A percentile compares a stretch with the other conserved stretches of the same genome.
Conservation (phyloP, 352 stramenopile species). For the Phytophthora pinifolia region DNA sequence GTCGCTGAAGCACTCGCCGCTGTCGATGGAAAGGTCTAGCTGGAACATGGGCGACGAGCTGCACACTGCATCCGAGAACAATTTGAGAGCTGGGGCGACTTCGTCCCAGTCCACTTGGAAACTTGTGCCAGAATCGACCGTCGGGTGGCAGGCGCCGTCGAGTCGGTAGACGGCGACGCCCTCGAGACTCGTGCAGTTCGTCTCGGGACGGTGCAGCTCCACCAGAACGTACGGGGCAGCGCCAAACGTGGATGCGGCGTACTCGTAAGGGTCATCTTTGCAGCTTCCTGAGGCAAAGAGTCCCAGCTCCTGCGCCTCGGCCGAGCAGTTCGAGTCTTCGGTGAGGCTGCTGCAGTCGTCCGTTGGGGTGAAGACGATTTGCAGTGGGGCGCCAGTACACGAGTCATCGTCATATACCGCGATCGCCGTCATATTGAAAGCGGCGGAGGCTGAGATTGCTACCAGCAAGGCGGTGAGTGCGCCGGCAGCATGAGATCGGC, state of each 20-base stretch:
- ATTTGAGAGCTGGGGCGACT: slow-evolving; percentile 11
- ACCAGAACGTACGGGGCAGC: slow-evolving; percentile 19
- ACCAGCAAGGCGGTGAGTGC: slow-evolving; percentile 7
- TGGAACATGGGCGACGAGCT: slow-evolving; percentile 17
- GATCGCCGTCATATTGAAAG: slow-evolving; percentile 15
- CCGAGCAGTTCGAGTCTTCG: slow-evolving; percentile 2
- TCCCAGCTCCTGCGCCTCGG: slow-evolving; percentile 15
- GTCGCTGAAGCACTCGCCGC: slow-evolving; percentile 16
- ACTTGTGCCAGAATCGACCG: slow-evolving; percentile 21
- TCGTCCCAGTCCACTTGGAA: slow-evolving; percentile 20
- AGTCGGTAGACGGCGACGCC: slow-evolving; percentile 24
- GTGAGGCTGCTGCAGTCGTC: slow-evolving; percentile 11
- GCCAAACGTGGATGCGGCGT: slow-evolving; percentile 6
- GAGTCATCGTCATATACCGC: slow-evolving; percentile 20
- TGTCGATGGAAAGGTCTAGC: slow-evolving; percentile 9
- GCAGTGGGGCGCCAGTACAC: slow-evolving; percentile 18
- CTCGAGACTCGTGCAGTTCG: slow-evolving; percentile 19
- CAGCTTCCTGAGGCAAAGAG: slow-evolving; percentile 26
- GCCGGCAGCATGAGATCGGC: neutral
- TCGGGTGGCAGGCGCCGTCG: slow-evolving; percentile 26
- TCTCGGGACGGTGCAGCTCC: slow-evolving; percentile 14
- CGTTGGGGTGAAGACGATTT: slow-evolving; percentile 23
- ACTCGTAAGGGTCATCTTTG: slow-evolving; percentile 15
- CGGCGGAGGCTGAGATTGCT: neutral
- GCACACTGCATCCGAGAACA: slow-evolving; percentile 23